phyloP scores from a whole-genome alignment of 768 basidiomycete species.

The Suillus variegatus region DNA sequence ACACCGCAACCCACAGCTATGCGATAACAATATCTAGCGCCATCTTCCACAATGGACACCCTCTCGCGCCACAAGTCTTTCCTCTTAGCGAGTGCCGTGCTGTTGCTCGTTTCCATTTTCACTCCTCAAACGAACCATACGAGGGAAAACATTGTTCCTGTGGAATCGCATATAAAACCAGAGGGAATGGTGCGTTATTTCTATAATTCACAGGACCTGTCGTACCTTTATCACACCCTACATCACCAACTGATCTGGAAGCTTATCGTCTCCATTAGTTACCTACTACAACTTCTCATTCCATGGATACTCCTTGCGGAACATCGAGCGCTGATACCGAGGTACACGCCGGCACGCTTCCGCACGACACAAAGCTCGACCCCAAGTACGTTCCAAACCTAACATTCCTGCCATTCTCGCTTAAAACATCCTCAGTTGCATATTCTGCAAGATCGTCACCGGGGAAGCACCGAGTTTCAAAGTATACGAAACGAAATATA shows the following conservation, averaged over 20 bases:
- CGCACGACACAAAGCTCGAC: background rate
- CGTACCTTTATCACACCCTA: background rate
- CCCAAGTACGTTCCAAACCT: background rate
- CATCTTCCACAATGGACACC: background rate
- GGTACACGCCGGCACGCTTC: background rate
- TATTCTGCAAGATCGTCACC: conserved; percentile 14
- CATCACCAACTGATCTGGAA: background rate
- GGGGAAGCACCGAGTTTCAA: conserved; percentile 39
- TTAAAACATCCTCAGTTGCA: background rate
- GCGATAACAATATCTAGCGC: background rate
- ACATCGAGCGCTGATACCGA: background rate
- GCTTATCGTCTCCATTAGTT: background rate
- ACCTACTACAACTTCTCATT: background rate
- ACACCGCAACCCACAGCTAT: background rate
- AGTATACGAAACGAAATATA: conserved; percentile 40
- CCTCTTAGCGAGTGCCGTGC: background rate
- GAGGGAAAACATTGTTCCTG: background rate
- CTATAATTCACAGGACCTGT: background rate
- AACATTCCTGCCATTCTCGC: background rate
- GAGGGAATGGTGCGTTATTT: background rate
- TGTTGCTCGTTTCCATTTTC: background rate
- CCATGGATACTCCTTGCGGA: background rate
- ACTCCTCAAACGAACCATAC: background rate
- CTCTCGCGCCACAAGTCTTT: background rate
- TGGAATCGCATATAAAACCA: background rate